Evolutionary conservation across 1,139 yeast species (phyloP), one percentile per base, ranked within the genome.

Genomic region (Hyphopichia fennica): DNA sequence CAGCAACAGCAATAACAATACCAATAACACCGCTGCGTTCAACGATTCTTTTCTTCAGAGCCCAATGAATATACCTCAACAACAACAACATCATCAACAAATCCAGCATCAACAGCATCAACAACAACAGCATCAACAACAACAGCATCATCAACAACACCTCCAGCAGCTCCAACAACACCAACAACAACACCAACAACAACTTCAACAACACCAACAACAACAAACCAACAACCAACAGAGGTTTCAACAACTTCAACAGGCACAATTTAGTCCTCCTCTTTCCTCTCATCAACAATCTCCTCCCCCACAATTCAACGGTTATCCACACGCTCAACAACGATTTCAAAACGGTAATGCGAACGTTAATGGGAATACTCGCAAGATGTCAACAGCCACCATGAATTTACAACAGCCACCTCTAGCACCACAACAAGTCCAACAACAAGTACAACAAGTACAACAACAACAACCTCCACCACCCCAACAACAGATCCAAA

Each of bases 31-130:
- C 28, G 11, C 15, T 8, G n/a, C 13, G 3, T 32, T 13, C 25
- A 25, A 8, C 33, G 18, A 14, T n/a, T 5, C n/a, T 32, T 18
- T 18, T 10, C 14, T 32, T 4, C 34, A 32, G 17, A 18, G 23
- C 13, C 34, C 34, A 10, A 32, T 32, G 34, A 32, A 32, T 18
- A 22, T 13, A n/a, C 34, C 16, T n/a, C 40, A 36, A 11, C 42
- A 40, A 8, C 37, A 34, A 16, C 37, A 34, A 13, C 37, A 34
- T 10, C 28, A 22, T 9, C 30, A 23, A 23, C 29, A 22, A 14
- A 29, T 22, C 7, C 37, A 34, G 17, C 37, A n/a, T 8, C 29
- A 27, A 22, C 41, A 39, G 31, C 41, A 35, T 7, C 38, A 28
- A 16, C 39, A 37, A 11, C 34, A 37, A 20, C 15, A 19, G 9